Evolutionary conservation across 345 rosid genomes (phyloP).

Genomic region (Arabis alpina): DNA sequence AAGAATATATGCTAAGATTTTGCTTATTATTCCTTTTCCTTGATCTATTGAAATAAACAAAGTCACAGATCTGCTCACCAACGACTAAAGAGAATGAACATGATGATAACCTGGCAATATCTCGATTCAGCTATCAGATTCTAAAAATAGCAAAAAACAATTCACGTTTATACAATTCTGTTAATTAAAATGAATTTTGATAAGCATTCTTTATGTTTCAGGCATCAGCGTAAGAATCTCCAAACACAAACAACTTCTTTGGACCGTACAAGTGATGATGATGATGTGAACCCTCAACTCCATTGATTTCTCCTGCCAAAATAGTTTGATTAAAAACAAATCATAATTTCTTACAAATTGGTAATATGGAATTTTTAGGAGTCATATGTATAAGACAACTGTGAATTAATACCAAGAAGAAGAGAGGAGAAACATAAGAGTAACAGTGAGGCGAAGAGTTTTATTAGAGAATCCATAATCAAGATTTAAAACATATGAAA

Average conservation of each 20-base stretch:
- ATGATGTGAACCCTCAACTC: constrained; percentile 22
- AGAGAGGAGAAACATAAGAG: constrained; percentile 7
- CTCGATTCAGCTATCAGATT: no score
- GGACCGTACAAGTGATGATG: constrained; percentile 28
- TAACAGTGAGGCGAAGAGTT: constrained; percentile 5
- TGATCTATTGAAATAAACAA: no score
- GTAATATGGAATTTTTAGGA: neutral
- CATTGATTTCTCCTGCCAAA: constrained; percentile 30
- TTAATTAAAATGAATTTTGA: neutral
- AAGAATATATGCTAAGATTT: no score
- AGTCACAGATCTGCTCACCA: no score
- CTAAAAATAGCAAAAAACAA: no score
- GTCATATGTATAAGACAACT: neutral
- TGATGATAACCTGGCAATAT: no score
- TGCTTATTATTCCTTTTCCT: no score
- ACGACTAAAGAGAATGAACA: no score
- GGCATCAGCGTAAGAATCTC: constrained; percentile 63
- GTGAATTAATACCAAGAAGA: constrained; percentile 18
- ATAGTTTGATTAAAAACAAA: neutral
- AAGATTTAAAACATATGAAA: constrained; percentile 1
- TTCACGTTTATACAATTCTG: no score
- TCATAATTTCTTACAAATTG: neutral
- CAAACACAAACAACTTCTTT: constrained; percentile 56
- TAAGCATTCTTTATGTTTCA: constrained; percentile 46
- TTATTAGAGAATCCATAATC: constrained; percentile 12